phyloP scores from a whole-genome alignment of 768 basidiomycete genomes.

The Lactifluus subvellereus region DNA sequence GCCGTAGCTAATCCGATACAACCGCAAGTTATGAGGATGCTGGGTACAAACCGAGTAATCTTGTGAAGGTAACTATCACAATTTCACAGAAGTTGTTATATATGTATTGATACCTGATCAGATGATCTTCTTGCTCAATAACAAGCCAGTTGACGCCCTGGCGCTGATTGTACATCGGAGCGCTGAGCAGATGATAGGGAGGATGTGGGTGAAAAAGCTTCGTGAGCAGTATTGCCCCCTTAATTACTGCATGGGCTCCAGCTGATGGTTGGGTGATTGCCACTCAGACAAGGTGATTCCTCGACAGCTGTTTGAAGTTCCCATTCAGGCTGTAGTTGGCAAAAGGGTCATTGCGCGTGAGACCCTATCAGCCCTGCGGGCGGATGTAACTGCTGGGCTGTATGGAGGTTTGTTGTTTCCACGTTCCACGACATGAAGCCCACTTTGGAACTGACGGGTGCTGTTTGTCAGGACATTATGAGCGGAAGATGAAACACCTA shows the following conservation, averaged over 20 bases:
- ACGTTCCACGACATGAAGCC: not conserved
- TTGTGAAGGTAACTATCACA: constrained; percentile 60
- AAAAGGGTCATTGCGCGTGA: constrained; percentile 85
- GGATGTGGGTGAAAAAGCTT: constrained; percentile 87
- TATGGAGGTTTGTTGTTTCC: constrained; percentile 63
- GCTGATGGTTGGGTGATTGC: not conserved
- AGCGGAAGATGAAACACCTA: constrained; percentile 86
- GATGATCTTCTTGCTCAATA: constrained; percentile 90
- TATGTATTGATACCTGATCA: constrained; percentile 30
- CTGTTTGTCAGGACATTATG: constrained; percentile 61
- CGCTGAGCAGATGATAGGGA: constrained; percentile 65
- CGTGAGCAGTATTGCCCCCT: constrained; percentile 44
- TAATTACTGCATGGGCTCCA: not conserved
- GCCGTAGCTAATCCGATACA: constrained; percentile 3
- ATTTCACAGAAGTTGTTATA: constrained; percentile 1
- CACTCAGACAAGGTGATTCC: constrained; percentile 82
- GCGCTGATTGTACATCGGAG: constrained; percentile 88
- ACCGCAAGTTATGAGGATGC: constrained; percentile 82
- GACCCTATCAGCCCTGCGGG: constrained; percentile 76
- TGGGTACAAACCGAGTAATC: constrained; percentile 75
- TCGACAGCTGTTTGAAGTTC: constrained; percentile 87
- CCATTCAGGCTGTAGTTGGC: constrained; percentile 91
- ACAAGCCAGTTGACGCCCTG: constrained; percentile 86
- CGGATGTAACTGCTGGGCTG: constrained; percentile 90
- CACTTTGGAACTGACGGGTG: not conserved